These are phyloP conservation scores for Whalleya microplaca DNA, from an alignment of 2,329 filamentous ascomycete species.

Conservation along the genomic window DNA sequence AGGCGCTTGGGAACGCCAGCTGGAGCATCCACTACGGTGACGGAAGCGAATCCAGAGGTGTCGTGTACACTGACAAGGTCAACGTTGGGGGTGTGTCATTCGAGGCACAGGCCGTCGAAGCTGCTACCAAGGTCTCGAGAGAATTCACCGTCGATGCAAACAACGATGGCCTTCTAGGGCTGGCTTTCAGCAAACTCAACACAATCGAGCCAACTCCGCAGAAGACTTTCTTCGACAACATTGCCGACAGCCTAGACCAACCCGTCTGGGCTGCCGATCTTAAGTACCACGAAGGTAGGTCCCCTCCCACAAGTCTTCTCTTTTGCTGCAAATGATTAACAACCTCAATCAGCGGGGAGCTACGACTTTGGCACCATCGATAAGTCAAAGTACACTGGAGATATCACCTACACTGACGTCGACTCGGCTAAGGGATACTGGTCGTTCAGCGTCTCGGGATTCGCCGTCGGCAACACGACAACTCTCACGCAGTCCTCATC, in stretches of 20 bases:
- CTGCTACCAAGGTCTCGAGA: conserved; percentile 33
- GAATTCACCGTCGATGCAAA: conserved; percentile 38
- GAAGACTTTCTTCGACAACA: conserved; percentile 42
- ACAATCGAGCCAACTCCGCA: conserved; percentile 33
- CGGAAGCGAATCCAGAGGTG: conserved; percentile 38
- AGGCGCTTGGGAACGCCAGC: conserved; percentile 30
- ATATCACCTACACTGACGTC: conserved; percentile 39
- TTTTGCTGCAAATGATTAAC: conserved; percentile 12
- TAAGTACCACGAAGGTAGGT: conserved; percentile 34
- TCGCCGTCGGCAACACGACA: conserved; percentile 31
- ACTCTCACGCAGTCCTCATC: conserved; percentile 20
- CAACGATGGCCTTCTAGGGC: conserved; percentile 40
- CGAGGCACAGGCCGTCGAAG: conserved; percentile 37
- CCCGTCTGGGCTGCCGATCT: conserved; percentile 40
- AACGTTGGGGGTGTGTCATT: conserved; percentile 36
- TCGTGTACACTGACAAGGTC: conserved; percentile 40
- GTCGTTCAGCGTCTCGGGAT: conserved; percentile 36
- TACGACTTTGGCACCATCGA: conserved; percentile 44
- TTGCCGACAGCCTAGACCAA: conserved; percentile 29
- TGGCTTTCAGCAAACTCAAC: conserved; percentile 42
- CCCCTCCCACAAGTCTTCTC: background rate
- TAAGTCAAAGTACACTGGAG: conserved; percentile 36
- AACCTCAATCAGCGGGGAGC: conserved; percentile 29
- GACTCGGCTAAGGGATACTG: conserved; percentile 40
- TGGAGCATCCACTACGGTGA: conserved; percentile 41